Percentiles rank a stretch among this genome's conserved stretches.
Evolutionary conservation across 495 filamentous ascomycete species (phyloP).

Genomic region (Tuber umbilicatum): DNA sequence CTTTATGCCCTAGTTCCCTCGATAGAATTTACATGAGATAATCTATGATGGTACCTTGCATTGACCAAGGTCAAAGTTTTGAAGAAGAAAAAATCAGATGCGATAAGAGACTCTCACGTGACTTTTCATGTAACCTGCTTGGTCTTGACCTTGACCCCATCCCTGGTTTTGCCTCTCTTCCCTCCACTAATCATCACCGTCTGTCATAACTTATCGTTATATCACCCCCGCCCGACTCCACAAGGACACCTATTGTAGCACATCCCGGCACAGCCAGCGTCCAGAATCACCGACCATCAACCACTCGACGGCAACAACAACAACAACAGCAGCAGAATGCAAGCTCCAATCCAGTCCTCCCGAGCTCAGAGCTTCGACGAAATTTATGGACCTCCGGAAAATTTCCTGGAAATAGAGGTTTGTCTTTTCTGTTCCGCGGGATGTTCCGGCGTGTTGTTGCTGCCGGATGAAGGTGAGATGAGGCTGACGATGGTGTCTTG

Average conservation of each 20-base stretch:
- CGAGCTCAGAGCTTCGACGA: slow-evolving; percentile 95
- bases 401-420: slow-evolving; percentile 97
- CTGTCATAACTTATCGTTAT: background rate
- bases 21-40: background rate
- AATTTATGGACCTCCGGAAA: slow-evolving; percentile 97
- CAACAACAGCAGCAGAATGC: slow-evolving; percentile 26
- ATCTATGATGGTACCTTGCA: background rate
- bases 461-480: slow-evolving; percentile 6
- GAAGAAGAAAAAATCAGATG: background rate
- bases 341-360: slow-evolving; percentile 42
- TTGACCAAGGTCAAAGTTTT: background rate
- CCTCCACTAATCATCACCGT: background rate
- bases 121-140: background rate
- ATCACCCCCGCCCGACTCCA: background rate
- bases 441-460: slow-evolving; percentile 15
- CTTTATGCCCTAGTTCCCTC: background rate
- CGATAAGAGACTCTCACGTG: background rate
- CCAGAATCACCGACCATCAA: background rate
- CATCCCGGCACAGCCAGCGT: background rate
- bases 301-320: slow-evolving; percentile 1
- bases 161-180: background rate
- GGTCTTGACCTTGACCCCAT: background rate
- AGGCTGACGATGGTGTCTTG: slow-evolving; percentile 14
- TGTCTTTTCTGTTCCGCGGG: slow-evolving; percentile 27
- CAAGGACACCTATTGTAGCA: background rate